A percentile compares a stretch with the other conserved stretches of the same genome.
phyloP scores from a whole-genome alignment of 2,329 filamentous ascomycete species.

The Claviceps purpurea region DNA sequence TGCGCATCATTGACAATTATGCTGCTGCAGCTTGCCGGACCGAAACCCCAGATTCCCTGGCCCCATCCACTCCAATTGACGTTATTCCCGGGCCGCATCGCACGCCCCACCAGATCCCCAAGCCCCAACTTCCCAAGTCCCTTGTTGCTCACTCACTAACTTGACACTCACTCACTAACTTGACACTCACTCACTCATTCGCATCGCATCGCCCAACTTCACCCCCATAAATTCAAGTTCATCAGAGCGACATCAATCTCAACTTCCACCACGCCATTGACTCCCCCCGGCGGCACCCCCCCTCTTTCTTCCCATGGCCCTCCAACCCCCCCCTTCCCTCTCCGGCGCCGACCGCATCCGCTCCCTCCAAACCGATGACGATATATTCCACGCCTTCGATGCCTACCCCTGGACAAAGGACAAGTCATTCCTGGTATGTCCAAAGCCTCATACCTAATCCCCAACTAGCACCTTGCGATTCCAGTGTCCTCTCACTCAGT shows the following conservation, averaged over 20 bases:
- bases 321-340: background rate
- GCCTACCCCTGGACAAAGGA: constrained; percentile 56
- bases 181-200: background rate
- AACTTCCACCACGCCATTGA: background rate
- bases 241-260: background rate
- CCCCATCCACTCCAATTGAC: too few relatives aligned
- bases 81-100: background rate
- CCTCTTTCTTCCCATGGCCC: background rate
- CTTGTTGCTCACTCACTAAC: background rate
- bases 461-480: background rate
- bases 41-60: background rate
- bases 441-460: background rate
- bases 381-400: constrained; percentile 48
- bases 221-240: background rate
- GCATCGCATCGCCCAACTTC: background rate
- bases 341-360: constrained; percentile 22
- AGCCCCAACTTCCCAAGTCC: background rate
- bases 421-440: constrained; percentile 48
- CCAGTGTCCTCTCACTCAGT: background rate
- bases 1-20: too few relatives aligned
- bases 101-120: background rate
- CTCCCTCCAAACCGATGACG: constrained; percentile 24
- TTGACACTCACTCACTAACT: background rate
- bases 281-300: background rate
- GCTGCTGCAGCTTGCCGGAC: too few relatives aligned